Base-by-base conservation (phyloP, 768 basidiomycete genomes). In the Tricholoma saponaceum region DNA sequence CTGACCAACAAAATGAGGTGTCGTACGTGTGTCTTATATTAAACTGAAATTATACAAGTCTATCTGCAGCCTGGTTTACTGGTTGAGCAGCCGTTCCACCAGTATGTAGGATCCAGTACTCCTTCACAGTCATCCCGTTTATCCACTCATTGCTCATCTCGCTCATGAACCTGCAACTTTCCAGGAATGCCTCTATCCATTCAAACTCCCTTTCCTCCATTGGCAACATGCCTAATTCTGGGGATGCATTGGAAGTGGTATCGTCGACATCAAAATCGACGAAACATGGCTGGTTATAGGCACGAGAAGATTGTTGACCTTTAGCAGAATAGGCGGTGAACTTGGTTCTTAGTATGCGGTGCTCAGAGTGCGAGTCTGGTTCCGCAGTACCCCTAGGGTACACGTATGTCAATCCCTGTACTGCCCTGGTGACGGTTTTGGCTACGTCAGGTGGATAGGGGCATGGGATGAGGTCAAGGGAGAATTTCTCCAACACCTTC, bases 151-250 rank as follows among this genome's bases (percentile, higher is more conserved):
- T 18, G 20, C 20, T 22, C 41, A 43, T 43, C 41, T 43, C 41
- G 9, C 20, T 43, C 20, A 43, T 43, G 41, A 22, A 43, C 9
- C 41, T 43, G 20, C 41, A 43, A 43, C 62, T 39, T 3, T 47
- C 50, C 12, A 72, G 44, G 54, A 70, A 72, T 22, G 63, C 62
- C 47, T 68, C 66, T 49, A 72, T 41, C 66, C 68, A 68, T 7
- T 63, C 58, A 23, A 69, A 60, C 30, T 67, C 67, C 43, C 52
- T 58, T 39, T 68, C 63, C 44, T 4, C 35, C 43, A 39, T 60
- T 37, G 9, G 53, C 28, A 10, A 35, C 18, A 43, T 43, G 41
- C 5, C 18, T 9, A 5, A 1, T 16, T 1, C 5, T 6, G 1
- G 18, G 41, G 18, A 18, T 18, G 20, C n/a, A 43, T 43, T 18